Base-by-base conservation (phyloP, 768 basidiomycete species). In the Chlorophyllum brunneum region DNA sequence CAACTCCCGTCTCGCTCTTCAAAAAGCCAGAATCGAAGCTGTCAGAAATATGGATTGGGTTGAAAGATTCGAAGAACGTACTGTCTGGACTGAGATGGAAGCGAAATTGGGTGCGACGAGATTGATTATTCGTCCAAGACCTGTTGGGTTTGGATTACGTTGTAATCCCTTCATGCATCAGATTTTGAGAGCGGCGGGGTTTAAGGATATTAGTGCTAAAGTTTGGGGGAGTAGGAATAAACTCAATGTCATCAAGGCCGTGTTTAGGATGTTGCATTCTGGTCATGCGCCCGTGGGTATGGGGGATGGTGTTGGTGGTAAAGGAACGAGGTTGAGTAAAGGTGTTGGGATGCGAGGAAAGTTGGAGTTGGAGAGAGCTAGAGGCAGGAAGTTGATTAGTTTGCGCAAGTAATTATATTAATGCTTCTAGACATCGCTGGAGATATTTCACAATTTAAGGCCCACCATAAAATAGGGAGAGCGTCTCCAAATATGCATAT, bases 191-290 rank as follows among this genome's bases (percentile, higher is more conserved):
- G 93, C 94, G 0, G 95, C 94, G 0, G 97, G 95, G 9, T 89
- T 99, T 70, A 88, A 92, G 66, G 95, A 99, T 69, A 78, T 90
- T 37, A 93, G 90, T 59, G 95, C 91, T 26, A 98, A 97, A 70
- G 89, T 98, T 16, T 90, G 91, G 83, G 94, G 95, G 13, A 94
- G 90, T 62, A 75, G 89, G 58, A 98, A 95, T 68, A 82, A 79
- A 31, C 73, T 89, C 58, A 82, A 88, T 66, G 91, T 95, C 36
- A 82, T 95, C 73, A 95, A 97, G 71, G 83, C 86, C 22, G 76
- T 83, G 13, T 79, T 93, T 59, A 78, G 86, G 65, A 78, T 97
- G 74, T 71, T 99, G 43, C 91, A 94, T 55, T 82, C 88, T 1
- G 94, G 95, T 0, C 83, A 88, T 64, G 83, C 83, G 55, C 89